Conservation (phyloP, 345 rosid species). For the Eucalyptus polybractea region DNA sequence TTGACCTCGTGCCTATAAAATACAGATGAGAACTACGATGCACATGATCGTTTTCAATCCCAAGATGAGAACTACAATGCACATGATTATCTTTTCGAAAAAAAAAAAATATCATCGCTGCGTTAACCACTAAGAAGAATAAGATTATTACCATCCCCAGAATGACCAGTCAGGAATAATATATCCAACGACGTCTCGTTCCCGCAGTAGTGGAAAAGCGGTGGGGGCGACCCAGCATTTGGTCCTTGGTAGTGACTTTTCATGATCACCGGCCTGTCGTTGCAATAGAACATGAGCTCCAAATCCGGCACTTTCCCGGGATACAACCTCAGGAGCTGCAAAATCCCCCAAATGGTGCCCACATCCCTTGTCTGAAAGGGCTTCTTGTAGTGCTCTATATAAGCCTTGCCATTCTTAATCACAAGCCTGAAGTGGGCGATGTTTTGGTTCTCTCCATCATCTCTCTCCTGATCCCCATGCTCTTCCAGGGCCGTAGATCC, state of each 20-base stretch:
- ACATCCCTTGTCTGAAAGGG: conserved; percentile 13
- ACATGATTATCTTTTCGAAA: conserved; percentile 5
- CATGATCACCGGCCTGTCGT: conserved; percentile 11
- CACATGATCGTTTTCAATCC: conserved; percentile 10
- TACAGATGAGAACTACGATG: conserved; percentile 27
- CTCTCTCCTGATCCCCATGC: conserved; percentile 8
- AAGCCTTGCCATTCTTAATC: conserved; percentile 14
- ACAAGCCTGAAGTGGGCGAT: conserved; percentile 19
- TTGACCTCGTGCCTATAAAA: conserved; percentile 14
- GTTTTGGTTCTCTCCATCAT: conserved; percentile 1
- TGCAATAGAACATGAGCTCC: conserved; percentile 22
- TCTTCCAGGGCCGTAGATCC: conserved; percentile 19
- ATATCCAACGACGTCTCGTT: conserved; percentile 10
- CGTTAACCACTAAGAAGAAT: background rate
- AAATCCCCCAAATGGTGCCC: conserved; percentile 21
- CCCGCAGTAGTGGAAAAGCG: conserved; percentile 23
- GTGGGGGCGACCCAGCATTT: conserved; percentile 10
- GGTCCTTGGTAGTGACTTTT: background rate
- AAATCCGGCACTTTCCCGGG: conserved; percentile 22
- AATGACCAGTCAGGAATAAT: conserved; percentile 69
- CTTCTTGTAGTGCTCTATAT: conserved; percentile 5
- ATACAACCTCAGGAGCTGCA: conserved; percentile 17
- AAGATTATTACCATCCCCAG: conserved; percentile 54
- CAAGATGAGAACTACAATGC: conserved; percentile 31
- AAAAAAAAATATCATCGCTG: background rate